Percentiles rank a stretch among this genome's conserved stretches.
Conservation (phyloP, 305 asterid species). For the Rubia occidens region DNA sequence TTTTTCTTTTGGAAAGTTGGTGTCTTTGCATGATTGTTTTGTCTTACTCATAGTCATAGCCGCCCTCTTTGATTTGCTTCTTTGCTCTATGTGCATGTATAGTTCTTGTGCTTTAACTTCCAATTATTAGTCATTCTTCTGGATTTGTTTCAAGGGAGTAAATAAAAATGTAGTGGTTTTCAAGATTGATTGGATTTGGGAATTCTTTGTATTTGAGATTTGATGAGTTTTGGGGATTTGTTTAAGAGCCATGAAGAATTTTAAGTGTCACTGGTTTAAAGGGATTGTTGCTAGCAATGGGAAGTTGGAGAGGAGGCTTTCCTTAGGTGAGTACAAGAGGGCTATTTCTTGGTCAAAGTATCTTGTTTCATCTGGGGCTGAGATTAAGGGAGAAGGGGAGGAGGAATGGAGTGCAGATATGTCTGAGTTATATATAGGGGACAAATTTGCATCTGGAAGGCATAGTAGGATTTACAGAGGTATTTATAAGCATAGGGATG, state of each 20-base stretch:
- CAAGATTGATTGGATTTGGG: neutral
- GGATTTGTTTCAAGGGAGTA: neutral
- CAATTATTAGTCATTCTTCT: neutral
- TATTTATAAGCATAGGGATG: conserved; percentile 71
- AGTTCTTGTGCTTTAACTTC: neutral
- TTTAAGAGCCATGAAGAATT: conserved; percentile 19
- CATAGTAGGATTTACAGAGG: conserved; percentile 94
- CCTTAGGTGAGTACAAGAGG: conserved; percentile 78
- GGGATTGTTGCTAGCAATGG: conserved; percentile 56
- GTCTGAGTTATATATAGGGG: conserved; percentile 85
- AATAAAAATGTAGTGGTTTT: conserved; percentile 15
- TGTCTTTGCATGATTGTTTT: neutral
- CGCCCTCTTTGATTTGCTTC: conserved; percentile 3
- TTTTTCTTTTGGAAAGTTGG: neutral
- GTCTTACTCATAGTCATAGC: conserved; percentile 4
- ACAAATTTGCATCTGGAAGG: conserved; percentile 82
- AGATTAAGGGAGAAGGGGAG: conserved; percentile 59
- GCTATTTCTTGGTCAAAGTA: conserved; percentile 95
- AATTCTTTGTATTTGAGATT: conserved; percentile 9
- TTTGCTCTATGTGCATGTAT: neutral
- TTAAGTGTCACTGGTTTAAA: conserved; percentile 69
- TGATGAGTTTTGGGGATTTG: conserved; percentile 26
- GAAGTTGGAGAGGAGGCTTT: conserved; percentile 80
- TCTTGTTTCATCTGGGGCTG: conserved; percentile 74
- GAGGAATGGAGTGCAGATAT: conserved; percentile 95